Base-by-base conservation (phyloP, 805 yeast genomes). In the Schizosaccharomyces osmophilus region DNA sequence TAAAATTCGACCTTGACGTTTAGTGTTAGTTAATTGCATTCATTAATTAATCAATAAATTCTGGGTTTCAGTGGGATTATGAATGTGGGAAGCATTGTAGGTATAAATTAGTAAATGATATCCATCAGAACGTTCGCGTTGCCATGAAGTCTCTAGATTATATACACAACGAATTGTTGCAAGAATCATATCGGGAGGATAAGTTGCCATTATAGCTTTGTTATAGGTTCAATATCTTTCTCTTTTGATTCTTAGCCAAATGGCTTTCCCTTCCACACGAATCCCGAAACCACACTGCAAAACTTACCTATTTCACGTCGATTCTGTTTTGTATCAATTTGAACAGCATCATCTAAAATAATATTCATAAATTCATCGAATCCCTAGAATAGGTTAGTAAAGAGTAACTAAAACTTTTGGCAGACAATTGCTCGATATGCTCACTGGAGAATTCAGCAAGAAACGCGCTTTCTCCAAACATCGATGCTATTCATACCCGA, bases 341-440 rank as follows among this genome's bases (percentile, higher is more conserved):
- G 95, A 13, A 70, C 67, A 0, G 84, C 84, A 60, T 79, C 79
- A 42, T 79, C 82, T 26, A 82, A 72, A 3, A 82, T 84, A 19
- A 82, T 73, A 69, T 93, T 93, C 98, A 93, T 94, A 68, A 89
- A 90, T 73, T 94, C 98, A 71, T 93, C 99, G 72, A 94, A 90
- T 0, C 99, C 99, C 66, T 70, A 24, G 9, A 3, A 61, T 8
- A 22, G 3, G 17, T 32, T 13, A 54, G 55, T 11, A 11, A 43
- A 19, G 6, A 15, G 22, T 3, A 19, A 43, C 2, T 31, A 1
- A 36, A 3, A 13, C 15, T 39, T 22, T 61, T 8, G 22, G 19
- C 59, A 41, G 42, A 54, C 11, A 36, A 36, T 36, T 36, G 41
- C 41, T 9, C 13, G 17, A 36, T 4, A 36, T 11, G 13, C 5